Conservation (phyloP, 2,329 filamentous ascomycete species). For the Paraphaeosphaeria sporulosa region DNA sequence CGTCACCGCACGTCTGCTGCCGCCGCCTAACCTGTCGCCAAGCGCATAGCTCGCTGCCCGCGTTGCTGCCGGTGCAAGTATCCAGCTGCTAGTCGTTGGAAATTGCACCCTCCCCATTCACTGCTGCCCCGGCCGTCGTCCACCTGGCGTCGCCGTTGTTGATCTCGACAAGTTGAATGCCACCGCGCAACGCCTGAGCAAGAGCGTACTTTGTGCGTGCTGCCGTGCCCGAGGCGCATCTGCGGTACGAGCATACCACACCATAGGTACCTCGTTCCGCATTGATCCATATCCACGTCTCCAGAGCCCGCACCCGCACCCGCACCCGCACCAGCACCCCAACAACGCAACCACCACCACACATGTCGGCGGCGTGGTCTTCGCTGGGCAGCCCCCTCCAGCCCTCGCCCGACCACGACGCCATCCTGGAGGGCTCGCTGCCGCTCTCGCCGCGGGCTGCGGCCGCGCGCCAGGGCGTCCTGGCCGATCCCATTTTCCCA, state of each 20-base stretch:
- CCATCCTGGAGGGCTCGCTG: constrained; percentile 57
- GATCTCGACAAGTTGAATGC: neutral
- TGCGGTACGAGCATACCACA: constrained; percentile 26
- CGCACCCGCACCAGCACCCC: neutral
- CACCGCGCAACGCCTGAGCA: neutral
- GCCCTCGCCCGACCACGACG: constrained; percentile 51
- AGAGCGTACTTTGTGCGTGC: constrained; percentile 8
- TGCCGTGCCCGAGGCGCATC: constrained; percentile 10
- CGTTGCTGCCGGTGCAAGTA: constrained; percentile 10
- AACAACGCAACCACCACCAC: neutral
- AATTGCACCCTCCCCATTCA: constrained; percentile 20
- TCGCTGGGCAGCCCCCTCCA: constrained; percentile 32
- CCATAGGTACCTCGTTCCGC: no score
- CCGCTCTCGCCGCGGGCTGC: constrained; percentile 29
- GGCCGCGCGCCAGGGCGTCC: constrained; percentile 60
- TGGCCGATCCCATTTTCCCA: constrained; percentile 70
- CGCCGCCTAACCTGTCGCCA: constrained; percentile 24
- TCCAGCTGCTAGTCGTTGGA: constrained; percentile 18
- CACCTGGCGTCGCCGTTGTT: neutral
- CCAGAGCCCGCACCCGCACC: neutral
- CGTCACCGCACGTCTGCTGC: constrained; percentile 13
- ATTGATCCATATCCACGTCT: constrained; percentile 28
- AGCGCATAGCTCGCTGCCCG: constrained; percentile 17
- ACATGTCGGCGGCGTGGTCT: constrained; percentile 16
- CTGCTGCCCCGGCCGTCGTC: constrained; percentile 5